These are phyloP conservation scores for Avena sativa DNA, from an alignment of 176 grass and related monocot genomes.

Conservation along the genomic window DNA sequence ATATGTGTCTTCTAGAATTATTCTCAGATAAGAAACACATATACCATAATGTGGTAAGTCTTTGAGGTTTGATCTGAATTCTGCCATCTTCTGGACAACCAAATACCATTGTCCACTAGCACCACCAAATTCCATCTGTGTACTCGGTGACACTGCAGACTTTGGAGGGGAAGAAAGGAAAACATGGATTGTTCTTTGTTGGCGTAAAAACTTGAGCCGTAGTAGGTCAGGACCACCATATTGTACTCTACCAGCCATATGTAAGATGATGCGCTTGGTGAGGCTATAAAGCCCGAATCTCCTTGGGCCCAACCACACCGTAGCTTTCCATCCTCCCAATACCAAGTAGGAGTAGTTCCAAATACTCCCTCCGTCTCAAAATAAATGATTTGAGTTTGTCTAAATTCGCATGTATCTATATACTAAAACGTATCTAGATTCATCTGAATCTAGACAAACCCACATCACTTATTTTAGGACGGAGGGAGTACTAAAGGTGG, in stretches of 20 bases:
- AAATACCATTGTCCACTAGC: conserved; percentile 27
- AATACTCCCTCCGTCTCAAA: neutral
- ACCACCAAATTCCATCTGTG: conserved; percentile 21
- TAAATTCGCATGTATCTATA: too few species aligned
- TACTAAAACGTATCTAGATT: too few species aligned
- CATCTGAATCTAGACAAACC: too few species aligned
- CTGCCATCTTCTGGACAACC: neutral
- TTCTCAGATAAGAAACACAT: conserved; percentile 4
- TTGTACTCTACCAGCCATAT: conserved; percentile 55
- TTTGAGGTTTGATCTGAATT: conserved; percentile 1
- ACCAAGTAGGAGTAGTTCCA: conserved; percentile 44
- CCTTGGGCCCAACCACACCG: conserved; percentile 54
- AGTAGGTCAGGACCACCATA: conserved; percentile 62
- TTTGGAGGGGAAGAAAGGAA: conserved; percentile 29
- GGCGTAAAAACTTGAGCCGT: conserved; percentile 44
- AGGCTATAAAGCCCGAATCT: conserved; percentile 58
- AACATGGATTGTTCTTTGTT: conserved; percentile 29
- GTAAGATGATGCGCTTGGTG: conserved; percentile 46
- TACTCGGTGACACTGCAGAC: neutral
- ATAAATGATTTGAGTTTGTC: too few species aligned
- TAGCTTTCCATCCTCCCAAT: conserved; percentile 54
- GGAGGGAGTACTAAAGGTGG: conserved; percentile 8
- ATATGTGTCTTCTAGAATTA: neutral
- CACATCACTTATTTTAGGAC: too few species aligned
- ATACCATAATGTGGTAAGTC: conserved; percentile 19